Evolutionary conservation across 73 alveolate species (phyloP), one percentile per base, ranked within the genome.

Genomic region (Urostyla sp.): DNA sequence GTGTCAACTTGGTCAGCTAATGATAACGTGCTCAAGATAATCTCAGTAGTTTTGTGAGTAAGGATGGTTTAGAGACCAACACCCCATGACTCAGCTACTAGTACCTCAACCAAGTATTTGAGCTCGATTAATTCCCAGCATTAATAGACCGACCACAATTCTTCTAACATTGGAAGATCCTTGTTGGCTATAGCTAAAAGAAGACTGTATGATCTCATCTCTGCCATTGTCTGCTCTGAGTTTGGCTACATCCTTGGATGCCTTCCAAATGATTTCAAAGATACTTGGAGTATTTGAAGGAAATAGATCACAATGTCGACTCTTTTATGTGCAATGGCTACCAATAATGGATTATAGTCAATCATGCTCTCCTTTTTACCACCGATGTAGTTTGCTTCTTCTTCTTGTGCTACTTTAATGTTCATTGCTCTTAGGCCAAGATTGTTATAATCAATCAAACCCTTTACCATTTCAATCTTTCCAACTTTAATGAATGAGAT

Each of bases 281-380:
- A 56, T 7, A 69, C 31, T 7, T 69, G 24, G 52, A 46, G 21
- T n/a, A 20, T 54, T 4, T 53, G 16, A 2, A 35, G 24, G 67
- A 69, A 69, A 31, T 69, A 69, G 27, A 32, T 23, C 4, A 69
- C 27, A 5, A 69, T 48, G 16, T 69, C 83, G 21, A 28, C 27
- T n/a, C 48, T 21, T 31, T 69, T 69, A 32, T 48, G 49, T 20
- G 72, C 72, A n/a, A 69, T 49, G 34, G 83, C 83, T 15, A 69
- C 52, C 44, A 69, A 48, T 16, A 69, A 24, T n/a, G 83, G 83
- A 40, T 69, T 69, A 53, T 52, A 69, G 15, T 49, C 69, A 18
- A 1, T 54, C 43, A 37, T 63, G 20, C 57, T 27, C 40, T 46
- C 69, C 24, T 63, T 63, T 60, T 69, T 46, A 34, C 52, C 69